Conservation (phyloP, 1,284 basidiomycete genomes). For the Mycena citricolor region DNA sequence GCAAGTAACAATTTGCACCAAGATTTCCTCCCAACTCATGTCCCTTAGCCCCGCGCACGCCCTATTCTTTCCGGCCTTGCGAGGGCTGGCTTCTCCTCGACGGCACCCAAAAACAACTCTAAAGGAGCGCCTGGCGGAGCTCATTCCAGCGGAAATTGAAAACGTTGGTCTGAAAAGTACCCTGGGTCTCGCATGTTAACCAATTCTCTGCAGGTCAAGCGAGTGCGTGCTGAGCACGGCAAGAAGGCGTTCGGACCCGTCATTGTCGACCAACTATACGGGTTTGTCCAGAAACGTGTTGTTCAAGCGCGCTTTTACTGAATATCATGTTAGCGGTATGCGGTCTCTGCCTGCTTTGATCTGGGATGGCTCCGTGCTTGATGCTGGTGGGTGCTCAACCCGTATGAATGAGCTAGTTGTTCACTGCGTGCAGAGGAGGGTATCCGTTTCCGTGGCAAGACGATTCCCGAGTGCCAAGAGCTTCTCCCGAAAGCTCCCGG, state of each 20-base stretch:
- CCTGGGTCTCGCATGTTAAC: constrained; percentile 7
- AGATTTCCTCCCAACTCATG: background rate
- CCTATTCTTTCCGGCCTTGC: constrained; percentile 42
- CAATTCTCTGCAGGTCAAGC: constrained; percentile 69
- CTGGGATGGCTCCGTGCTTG: constrained; percentile 96
- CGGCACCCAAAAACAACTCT: constrained; percentile 72
- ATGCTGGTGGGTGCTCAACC: constrained; percentile 58
- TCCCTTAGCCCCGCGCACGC: constrained; percentile 45
- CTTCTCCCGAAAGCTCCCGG: constrained; percentile 87
- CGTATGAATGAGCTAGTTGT: constrained; percentile 10
- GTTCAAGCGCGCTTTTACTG: background rate
- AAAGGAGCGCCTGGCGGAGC: constrained; percentile 87
- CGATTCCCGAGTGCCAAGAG: constrained; percentile 87
- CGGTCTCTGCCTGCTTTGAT: constrained; percentile 85
- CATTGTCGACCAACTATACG: constrained; percentile 88
- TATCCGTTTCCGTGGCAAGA: constrained; percentile 93
- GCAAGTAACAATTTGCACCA: background rate
- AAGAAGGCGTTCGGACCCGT: constrained; percentile 90
- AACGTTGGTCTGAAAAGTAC: constrained; percentile 55
- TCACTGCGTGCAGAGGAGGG: constrained; percentile 72
- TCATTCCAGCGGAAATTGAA: constrained; percentile 88
- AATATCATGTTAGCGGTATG: constrained; percentile 73
- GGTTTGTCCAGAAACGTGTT: constrained; percentile 42
- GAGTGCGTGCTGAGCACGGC: constrained; percentile 79
- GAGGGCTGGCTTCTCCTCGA: constrained; percentile 61